phyloP scores from a whole-genome alignment of 805 yeast genomes.

The Yamadazyma nakazawae region DNA sequence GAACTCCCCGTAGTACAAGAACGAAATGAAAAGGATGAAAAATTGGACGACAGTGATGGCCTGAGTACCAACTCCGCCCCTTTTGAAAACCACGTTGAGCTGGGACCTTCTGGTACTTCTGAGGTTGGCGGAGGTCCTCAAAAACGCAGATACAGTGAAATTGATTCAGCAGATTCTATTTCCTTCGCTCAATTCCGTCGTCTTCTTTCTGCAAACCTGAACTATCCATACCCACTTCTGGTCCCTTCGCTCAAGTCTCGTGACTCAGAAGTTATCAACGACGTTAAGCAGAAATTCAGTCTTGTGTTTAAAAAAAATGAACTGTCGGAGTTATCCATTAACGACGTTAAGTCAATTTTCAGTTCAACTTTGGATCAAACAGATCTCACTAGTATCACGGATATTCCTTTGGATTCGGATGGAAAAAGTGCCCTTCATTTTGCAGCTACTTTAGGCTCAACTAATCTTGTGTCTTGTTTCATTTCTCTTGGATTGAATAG shows the following conservation, averaged over 20 bases:
- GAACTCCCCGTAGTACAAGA: conserved; percentile 28
- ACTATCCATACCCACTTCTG: conserved; percentile 36
- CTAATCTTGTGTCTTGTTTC: conserved; percentile 31
- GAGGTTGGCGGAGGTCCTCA: conserved; percentile 14
- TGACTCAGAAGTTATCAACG: conserved; percentile 26
- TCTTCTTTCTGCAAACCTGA: conserved; percentile 20
- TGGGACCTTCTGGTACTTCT: background rate
- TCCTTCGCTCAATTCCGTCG: conserved; percentile 4
- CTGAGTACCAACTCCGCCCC: background rate
- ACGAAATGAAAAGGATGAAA: conserved; percentile 9
- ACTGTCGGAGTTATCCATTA: conserved; percentile 16
- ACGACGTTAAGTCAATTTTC: conserved; percentile 26
- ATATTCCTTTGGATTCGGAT: conserved; percentile 36
- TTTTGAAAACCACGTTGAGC: background rate
- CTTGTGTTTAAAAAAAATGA: conserved; percentile 34
- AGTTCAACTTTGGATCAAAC: conserved; percentile 19
- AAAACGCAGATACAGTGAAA: conserved; percentile 16
- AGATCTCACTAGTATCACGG: conserved; percentile 17
- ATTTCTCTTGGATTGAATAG: conserved; percentile 33
- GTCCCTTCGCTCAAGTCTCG: conserved; percentile 20
- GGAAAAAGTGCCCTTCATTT: conserved; percentile 44
- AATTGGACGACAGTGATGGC: conserved; percentile 14
- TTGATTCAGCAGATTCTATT: background rate
- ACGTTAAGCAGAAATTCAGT: conserved; percentile 30
- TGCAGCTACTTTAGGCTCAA: conserved; percentile 40